Base-by-base conservation (phyloP, 2,329 filamentous ascomycete genomes). In the Calonectria leucothoes region DNA sequence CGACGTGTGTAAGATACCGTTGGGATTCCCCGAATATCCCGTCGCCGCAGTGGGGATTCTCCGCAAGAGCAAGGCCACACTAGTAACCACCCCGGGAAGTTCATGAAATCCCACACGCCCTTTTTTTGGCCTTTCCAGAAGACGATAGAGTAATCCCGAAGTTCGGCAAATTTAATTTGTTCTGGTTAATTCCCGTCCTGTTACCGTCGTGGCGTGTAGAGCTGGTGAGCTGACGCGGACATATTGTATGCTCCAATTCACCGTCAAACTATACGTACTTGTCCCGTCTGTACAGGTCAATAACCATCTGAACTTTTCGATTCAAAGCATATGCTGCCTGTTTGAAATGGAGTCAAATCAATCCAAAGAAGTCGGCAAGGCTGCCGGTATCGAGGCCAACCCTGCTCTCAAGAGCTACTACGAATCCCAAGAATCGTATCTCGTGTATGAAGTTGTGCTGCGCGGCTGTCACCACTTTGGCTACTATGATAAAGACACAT, bases 381-480 rank as follows among this genome's bases (percentile, higher is more conserved):
- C 42, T 23, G 79, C 82, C 20, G 81, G 83, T 15, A 85, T 87
- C 76, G 83, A 85, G 71, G 67, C 78, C 23, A 87, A 88, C 72
- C 81, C 82, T 2, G 70, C 80, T 8, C 80, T 88, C 10, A 84
- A 87, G 75, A 78, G 82, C 4, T 89, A 89, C 77, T 89, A 89
- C 78, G 66, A 80, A 69, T 86, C 85, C 1, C 80, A 87, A 31
- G 87, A 89, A 74, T 87, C 85, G 1, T 81, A 85, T n/a, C 77
- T 86, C 48, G 86, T 86, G 1, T 88, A 87, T 68, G 77, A 82
- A 33, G 72, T 87, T 0, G 77, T 87, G 3, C 79, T 90, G 0
- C 87, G 88, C 12, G 86, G 85, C 42, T 88, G 87, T 3, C 83
- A 87, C 4, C 88, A 90, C 78, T 90, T 88, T 75, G 88, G 88